Base-by-base conservation (phyloP, 2,329 filamentous ascomycete species). In the Xylaria sp. region DNA sequence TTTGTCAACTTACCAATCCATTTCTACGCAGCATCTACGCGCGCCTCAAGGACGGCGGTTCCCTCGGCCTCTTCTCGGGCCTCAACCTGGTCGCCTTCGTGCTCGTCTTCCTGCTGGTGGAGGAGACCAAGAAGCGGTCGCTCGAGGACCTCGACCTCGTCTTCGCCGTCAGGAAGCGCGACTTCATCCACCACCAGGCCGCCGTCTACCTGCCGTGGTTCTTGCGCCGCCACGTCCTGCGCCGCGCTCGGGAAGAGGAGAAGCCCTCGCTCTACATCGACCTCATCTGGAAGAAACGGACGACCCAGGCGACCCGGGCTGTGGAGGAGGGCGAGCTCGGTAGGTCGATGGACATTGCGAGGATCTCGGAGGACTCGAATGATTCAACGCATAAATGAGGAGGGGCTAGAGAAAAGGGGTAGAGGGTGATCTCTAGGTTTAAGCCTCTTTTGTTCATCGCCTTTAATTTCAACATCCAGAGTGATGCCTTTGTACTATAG, bases 71-170 rank as follows among this genome's bases (percentile, higher is more conserved):
- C 24, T 81, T 80, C 57, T 70, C 74, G 1, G 76, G 71, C 1
- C 65, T 81, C 17, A 80, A 80, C 57, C 41, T 80, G 1, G 40
- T 79, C 2, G 76, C 78, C 0, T 73, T 77, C n/a, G 55, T 74
- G 2, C 67, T 78, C 22, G 74, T 79, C 3, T 77, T 78, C 61
- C 63, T 79, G 1, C 58, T 77, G 2, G 69, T 77, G 7, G 74
- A 77, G 48, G 74, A 77, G 65, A 77, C 74, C 2, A 74, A 74
- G 53, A 64, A 68, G 11, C 68, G 69, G 16, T 74, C 68, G 19
- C 66, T 77, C 16, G 74, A 77, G 50, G 72, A 76, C 37, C 64
- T 77, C 7, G 71, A 74, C 43, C 62, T 69, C 38, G 66, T 77
- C 29, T 77, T 76, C 50, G 72, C 66, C 2, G 71, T 54, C 17